phyloP scores from a whole-genome alignment of 2,329 filamentous ascomycete species.

The Neobulgaria alba region DNA sequence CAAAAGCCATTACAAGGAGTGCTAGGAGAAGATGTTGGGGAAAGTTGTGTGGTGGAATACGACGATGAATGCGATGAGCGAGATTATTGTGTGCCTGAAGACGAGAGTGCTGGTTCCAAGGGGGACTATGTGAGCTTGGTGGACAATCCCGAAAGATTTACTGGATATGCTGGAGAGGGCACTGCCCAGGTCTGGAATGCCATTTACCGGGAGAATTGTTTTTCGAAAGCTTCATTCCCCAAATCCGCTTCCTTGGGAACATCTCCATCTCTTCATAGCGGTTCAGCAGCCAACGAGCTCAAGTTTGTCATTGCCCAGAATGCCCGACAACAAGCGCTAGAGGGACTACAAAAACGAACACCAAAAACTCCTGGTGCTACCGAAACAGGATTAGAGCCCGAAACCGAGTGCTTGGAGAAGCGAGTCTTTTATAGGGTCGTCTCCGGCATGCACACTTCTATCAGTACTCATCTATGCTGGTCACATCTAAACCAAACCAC shows the following conservation, averaged over 20 bases:
- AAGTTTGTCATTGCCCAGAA: conserved; percentile 49
- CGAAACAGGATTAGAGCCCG: conserved; percentile 61
- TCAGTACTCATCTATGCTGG: conserved; percentile 92
- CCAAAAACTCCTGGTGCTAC: conserved; percentile 50
- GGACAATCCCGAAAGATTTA: conserved; percentile 92
- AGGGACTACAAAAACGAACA: conserved; percentile 47
- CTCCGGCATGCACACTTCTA: conserved; percentile 96
- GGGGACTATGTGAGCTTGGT: conserved; percentile 94
- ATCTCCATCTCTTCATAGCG: conserved; percentile 21
- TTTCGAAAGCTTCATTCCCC: conserved; percentile 60
- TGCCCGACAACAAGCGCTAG: conserved; percentile 52
- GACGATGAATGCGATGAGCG: conserved; percentile 95
- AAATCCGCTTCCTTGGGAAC: conserved; percentile 47
- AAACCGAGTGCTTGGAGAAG: conserved; percentile 95
- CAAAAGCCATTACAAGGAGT: conserved; percentile 70
- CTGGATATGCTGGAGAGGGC: conserved; percentile 79
- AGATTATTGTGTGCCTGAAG: conserved; percentile 94
- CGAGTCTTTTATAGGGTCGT: conserved; percentile 95
- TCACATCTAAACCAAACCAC: conserved; percentile 94
- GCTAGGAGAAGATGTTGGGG: conserved; percentile 78
- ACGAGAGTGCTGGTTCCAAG: conserved; percentile 77
- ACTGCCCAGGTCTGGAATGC: conserved; percentile 91
- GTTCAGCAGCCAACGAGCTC: conserved; percentile 50
- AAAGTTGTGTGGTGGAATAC: conserved; percentile 95
- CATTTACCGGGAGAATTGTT: conserved; percentile 96